Evolutionary conservation across 805 yeast species (phyloP).

Genomic region (Hanseniaspora hatyaiensis): DNA sequence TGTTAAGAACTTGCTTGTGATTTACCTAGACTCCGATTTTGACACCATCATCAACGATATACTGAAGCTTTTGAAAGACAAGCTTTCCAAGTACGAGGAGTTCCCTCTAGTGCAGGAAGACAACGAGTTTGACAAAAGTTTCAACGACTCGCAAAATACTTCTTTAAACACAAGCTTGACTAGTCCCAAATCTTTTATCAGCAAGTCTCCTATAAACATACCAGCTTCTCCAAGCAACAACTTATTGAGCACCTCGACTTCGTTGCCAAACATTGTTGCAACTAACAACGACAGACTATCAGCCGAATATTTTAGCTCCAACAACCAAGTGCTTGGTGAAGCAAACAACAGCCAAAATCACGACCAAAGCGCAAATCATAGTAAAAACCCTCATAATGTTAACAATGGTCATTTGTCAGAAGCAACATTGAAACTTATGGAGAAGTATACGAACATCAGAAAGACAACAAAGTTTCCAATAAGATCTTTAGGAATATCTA

Average conservation of each 20-base stretch:
- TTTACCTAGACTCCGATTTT: constrained; percentile 1
- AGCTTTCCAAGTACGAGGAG: constrained; percentile 13
- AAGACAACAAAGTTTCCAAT: constrained; percentile 16
- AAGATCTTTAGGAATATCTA: constrained; percentile 15
- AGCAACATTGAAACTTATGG: constrained; percentile 3
- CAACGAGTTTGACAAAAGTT: background rate
- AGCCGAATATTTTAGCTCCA: background rate
- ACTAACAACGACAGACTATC: background rate
- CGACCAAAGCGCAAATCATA: too few relatives aligned
- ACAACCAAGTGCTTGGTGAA: background rate
- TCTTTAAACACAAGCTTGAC: background rate
- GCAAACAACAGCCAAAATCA: too few relatives aligned
- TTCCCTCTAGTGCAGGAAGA: constrained; percentile 7
- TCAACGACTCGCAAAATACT: background rate
- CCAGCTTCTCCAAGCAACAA: too few relatives aligned
- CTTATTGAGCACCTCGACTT: background rate
- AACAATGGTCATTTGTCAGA: background rate
- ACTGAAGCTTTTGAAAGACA: constrained; percentile 2
- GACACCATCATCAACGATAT: constrained; percentile 8
- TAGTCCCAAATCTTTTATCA: background rate
- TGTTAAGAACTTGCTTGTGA: constrained; percentile 4
- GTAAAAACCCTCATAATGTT: too few relatives aligned
- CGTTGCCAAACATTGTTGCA: background rate
- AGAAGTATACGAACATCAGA: constrained; percentile 9
- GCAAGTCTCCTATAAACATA: background rate